A percentile compares a stretch with the other conserved stretches of the same genome.
phyloP scores from a whole-genome alignment of 805 yeast genomes.

The Ogataea nonfermentans region DNA sequence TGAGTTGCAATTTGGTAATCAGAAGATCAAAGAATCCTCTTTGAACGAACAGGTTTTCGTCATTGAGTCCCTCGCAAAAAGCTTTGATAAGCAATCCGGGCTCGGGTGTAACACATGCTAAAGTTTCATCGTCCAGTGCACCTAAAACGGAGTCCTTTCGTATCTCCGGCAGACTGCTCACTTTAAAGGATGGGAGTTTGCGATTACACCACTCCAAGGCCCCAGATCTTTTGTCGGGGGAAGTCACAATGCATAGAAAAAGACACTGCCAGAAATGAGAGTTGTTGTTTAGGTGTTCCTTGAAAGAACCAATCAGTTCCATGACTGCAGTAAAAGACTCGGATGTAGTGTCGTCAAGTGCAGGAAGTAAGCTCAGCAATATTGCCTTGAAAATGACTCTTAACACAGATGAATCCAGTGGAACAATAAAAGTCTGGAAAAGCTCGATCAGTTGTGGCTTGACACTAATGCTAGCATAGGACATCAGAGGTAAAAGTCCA shows the following conservation, averaged over 20 bases:
- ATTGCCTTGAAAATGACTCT: conserved; percentile 64
- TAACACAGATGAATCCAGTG: conserved; percentile 47
- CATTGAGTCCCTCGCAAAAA: conserved; percentile 62
- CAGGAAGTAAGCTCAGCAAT: conserved; percentile 73
- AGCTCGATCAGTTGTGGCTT: conserved; percentile 73
- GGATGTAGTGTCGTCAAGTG: conserved; percentile 88
- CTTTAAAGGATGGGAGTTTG: conserved; percentile 58
- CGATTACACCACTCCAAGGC: conserved; percentile 74
- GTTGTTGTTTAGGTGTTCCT: conserved; percentile 57
- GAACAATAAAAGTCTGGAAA: conserved; percentile 53
- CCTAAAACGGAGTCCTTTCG: conserved; percentile 24
- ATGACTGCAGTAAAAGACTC: conserved; percentile 71
- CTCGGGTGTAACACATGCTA: conserved; percentile 66
- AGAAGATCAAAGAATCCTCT: conserved; percentile 87
- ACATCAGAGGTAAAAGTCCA: conserved; percentile 84
- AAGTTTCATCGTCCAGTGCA: conserved; percentile 41
- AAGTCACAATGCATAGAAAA: conserved; percentile 70
- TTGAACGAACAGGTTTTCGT: conserved; percentile 70
- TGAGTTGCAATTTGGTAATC: conserved; percentile 62
- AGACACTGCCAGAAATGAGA: conserved; percentile 84
- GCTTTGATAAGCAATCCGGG: conserved; percentile 78
- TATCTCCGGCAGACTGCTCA: conserved; percentile 5
- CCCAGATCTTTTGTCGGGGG: conserved; percentile 79
- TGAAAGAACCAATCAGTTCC: conserved; percentile 58
- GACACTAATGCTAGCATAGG: conserved; percentile 85